A percentile compares a stretch with the other conserved stretches of the same genome.
Conservation (phyloP, 1,284 basidiomycete species). For the Ganoderma lingzhi region DNA sequence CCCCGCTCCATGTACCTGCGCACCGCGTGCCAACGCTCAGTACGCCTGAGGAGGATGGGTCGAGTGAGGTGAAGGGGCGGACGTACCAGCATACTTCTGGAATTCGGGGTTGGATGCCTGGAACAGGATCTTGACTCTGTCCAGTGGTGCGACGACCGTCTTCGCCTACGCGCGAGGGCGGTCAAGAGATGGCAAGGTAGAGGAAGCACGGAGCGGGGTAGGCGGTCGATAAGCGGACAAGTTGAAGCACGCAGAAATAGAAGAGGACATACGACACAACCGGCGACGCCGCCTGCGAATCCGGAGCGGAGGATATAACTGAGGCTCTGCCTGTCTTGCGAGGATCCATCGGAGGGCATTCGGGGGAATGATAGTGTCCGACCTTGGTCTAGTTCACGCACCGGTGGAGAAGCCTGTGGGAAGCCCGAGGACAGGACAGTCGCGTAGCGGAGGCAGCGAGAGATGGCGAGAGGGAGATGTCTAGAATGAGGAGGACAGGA, state of each 20-base stretch:
- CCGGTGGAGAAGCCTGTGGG: not conserved
- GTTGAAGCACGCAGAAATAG: conserved; percentile 2
- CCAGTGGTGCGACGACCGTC: conserved; percentile 95
- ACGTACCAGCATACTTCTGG: conserved; percentile 88
- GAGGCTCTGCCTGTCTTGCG: conserved; percentile 67
- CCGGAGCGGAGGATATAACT: conserved; percentile 85
- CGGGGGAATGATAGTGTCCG: conserved; percentile 37
- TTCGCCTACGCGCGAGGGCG: conserved; percentile 73
- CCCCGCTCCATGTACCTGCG: conserved; percentile 85
- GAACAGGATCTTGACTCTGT: conserved; percentile 98
- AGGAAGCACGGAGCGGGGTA: not conserved
- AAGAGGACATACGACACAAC: conserved; percentile 81
- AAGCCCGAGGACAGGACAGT: not conserved
- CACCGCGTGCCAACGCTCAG: not conserved
- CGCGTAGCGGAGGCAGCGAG: not conserved
- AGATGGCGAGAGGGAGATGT: not conserved
- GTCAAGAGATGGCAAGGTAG: not conserved
- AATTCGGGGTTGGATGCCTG: conserved; percentile 98
- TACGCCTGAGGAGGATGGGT: not conserved
- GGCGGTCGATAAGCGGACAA: not conserved
- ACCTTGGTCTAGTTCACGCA: conserved; percentile 2
- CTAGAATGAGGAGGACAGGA: not conserved
- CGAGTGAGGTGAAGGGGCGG: conserved; percentile 1
- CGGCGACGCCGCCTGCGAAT: conserved; percentile 91
- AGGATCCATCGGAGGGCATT: conserved; percentile 67